phyloP scores from a whole-genome alignment of 495 filamentous ascomycete genomes.

The Thermothielavioides terrestris region DNA sequence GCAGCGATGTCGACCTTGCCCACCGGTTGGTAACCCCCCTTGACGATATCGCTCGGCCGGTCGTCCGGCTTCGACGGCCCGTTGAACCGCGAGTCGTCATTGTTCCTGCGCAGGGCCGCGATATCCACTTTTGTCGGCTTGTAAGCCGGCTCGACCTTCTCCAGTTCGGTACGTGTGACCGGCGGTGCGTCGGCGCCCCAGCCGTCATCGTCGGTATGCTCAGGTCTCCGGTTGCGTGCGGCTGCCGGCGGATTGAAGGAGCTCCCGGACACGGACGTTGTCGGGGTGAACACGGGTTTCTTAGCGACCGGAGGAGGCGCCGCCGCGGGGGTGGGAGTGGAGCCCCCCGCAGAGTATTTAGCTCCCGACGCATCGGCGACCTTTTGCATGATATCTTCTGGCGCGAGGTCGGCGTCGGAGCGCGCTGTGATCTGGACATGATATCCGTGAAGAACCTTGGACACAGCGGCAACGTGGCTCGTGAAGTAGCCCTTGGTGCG shows the following conservation, averaged over 20 bases:
- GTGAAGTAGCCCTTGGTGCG: slow-evolving; percentile 97
- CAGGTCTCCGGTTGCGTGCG: slow-evolving; percentile 39
- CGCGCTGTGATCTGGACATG: slow-evolving; percentile 95
- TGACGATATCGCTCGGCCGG: slow-evolving; percentile 57
- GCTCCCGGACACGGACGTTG: slow-evolving; percentile 53
- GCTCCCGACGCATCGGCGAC: slow-evolving; percentile 93
- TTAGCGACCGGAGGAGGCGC: slow-evolving; percentile 61
- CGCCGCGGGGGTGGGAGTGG: slow-evolving; percentile 40
- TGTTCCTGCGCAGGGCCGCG: slow-evolving; percentile 60
- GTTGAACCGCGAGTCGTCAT: slow-evolving; percentile 49
- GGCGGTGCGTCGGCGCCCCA: slow-evolving; percentile 95
- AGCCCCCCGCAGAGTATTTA: slow-evolving; percentile 68
- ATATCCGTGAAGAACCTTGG: slow-evolving; percentile 89
- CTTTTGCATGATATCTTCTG: slow-evolving; percentile 82
- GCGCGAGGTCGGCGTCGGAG: slow-evolving; percentile 77
- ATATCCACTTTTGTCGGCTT: slow-evolving; percentile 92
- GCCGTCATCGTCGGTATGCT: slow-evolving; percentile 58
- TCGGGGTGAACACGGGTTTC: slow-evolving; percentile 86
- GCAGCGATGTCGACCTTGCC: slow-evolving; percentile 92
- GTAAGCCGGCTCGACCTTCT: slow-evolving; percentile 89
- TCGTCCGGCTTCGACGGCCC: slow-evolving; percentile 30
- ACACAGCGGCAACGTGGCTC: slow-evolving; percentile 78
- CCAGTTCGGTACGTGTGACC: slow-evolving; percentile 74
- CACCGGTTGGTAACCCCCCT: slow-evolving; percentile 87
- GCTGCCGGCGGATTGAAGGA: slow-evolving; percentile 57